Percentiles rank a stretch among this genome's conserved stretches.
These are phyloP conservation scores for Aspergillus quadrilineatus DNA, from an alignment of 2,329 filamentous ascomycete genomes.

Conservation along the genomic window DNA sequence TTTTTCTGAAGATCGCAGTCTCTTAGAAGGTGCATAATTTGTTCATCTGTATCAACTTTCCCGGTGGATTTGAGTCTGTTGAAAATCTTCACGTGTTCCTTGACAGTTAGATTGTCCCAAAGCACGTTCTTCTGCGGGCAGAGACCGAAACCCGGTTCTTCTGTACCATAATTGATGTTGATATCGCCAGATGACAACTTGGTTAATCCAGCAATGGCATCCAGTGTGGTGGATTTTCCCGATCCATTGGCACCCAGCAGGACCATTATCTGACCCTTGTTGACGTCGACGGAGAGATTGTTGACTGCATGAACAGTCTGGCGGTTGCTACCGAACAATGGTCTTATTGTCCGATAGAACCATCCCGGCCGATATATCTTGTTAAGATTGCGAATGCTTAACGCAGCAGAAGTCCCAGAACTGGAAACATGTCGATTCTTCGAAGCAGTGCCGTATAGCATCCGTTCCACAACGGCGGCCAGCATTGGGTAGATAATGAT, in stretches of 20 bases:
- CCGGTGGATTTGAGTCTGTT: slow-evolving; percentile 72
- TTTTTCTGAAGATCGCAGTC: slow-evolving; percentile 76
- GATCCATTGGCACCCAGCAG: slow-evolving; percentile 86
- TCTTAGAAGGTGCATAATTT: slow-evolving; percentile 63
- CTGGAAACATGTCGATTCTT: slow-evolving; percentile 52
- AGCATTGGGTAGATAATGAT: slow-evolving; percentile 74
- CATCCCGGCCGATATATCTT: slow-evolving; percentile 73
- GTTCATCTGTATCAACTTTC: slow-evolving; percentile 55
- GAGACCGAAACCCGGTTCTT: slow-evolving; percentile 75
- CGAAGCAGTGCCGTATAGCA: slow-evolving; percentile 72
- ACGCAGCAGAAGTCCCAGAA: slow-evolving; percentile 51
- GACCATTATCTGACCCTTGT: slow-evolving; percentile 79
- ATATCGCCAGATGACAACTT: slow-evolving; percentile 75
- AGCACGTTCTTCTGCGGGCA: slow-evolving; percentile 93
- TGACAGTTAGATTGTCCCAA: slow-evolving; percentile 84
- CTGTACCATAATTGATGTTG: slow-evolving; percentile 73
- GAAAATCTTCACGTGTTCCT: slow-evolving; percentile 81
- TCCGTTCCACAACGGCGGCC: slow-evolving; percentile 70
- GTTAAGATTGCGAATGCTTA: slow-evolving; percentile 70
- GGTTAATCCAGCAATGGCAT: slow-evolving; percentile 80
- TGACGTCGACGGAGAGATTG: slow-evolving; percentile 67
- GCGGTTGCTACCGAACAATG: slow-evolving; percentile 51
- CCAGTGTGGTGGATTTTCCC: slow-evolving; percentile 86
- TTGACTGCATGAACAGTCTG: slow-evolving; percentile 77
- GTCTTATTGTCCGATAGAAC: slow-evolving; percentile 52